Percentiles rank a stretch among this genome's conserved stretches.
phyloP scores from a whole-genome alignment of 805 yeast species.

The Barnettozyma vustinii region DNA sequence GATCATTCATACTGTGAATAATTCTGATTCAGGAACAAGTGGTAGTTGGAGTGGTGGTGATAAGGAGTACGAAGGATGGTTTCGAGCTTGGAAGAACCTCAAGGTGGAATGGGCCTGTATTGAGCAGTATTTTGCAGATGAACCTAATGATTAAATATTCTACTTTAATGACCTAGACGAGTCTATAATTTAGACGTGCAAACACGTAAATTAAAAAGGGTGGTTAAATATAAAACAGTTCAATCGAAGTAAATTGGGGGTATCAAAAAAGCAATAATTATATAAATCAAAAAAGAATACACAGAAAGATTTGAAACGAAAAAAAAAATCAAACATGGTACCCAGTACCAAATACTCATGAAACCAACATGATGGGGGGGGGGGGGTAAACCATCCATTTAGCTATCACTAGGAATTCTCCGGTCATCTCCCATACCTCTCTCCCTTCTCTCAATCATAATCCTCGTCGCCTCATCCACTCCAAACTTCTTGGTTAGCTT shows the following conservation, averaged over 20 bases:
- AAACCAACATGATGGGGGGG: too few species aligned
- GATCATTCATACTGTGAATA: constrained; percentile 78
- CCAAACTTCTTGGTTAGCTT: constrained; percentile 52
- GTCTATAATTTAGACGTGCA: not conserved
- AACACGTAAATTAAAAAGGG: not conserved
- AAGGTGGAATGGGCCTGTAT: constrained; percentile 5
- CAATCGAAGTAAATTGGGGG: not conserved
- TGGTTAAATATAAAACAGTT: not conserved
- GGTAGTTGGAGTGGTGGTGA: constrained; percentile 2
- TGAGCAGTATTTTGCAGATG: constrained; percentile 7
- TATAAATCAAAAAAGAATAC: not conserved
- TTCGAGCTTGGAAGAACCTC: constrained; percentile 15
- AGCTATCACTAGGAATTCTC: constrained; percentile 21
- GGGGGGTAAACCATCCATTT: too few species aligned
- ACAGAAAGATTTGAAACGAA: not conserved
- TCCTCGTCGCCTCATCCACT: constrained; percentile 22
- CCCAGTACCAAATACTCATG: not conserved
- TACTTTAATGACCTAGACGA: not conserved
- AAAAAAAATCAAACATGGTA: not conserved
- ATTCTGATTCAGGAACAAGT: constrained; percentile 6
- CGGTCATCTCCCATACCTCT: constrained; percentile 25
- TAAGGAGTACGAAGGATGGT: constrained; percentile 14
- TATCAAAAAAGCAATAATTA: too few species aligned
- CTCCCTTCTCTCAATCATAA: constrained; percentile 22
- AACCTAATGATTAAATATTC: not conserved